Percentiles rank a stretch among this genome's conserved stretches.
Conservation (phyloP, 2,329 filamentous ascomycete species). For the Hysterium pulicare region DNA sequence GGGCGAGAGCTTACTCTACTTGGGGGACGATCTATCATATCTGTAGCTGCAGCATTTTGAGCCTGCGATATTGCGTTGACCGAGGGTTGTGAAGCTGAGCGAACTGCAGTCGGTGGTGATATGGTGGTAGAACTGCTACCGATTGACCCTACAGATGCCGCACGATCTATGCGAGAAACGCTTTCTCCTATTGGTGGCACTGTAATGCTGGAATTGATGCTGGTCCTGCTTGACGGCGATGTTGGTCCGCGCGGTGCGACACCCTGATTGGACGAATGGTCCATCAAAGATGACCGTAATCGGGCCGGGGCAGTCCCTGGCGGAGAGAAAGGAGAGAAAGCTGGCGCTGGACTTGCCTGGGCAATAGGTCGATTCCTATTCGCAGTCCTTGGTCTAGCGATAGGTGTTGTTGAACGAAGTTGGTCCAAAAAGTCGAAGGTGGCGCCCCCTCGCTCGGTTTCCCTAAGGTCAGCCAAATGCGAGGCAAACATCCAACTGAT, state of each 20-base stretch:
- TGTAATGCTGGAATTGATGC: conserved; percentile 20
- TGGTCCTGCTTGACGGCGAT: conserved; percentile 29
- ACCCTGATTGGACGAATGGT: conserved; percentile 21
- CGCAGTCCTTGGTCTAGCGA: conserved; percentile 37
- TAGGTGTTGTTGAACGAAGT: conserved; percentile 36
- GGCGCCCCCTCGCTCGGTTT: conserved; percentile 27
- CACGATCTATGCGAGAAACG: conserved; percentile 19
- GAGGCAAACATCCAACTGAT: conserved; percentile 43
- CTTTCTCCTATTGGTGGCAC: conserved; percentile 12
- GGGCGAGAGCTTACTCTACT: conserved; percentile 35
- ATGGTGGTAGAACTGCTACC: not conserved
- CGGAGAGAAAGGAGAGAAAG: conserved; percentile 33
- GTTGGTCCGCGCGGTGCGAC: conserved; percentile 21
- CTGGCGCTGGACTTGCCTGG: conserved; percentile 29
- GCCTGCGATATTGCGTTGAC: conserved; percentile 26
- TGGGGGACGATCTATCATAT: conserved; percentile 36
- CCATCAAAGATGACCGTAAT: conserved; percentile 33
- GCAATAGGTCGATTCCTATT: conserved; percentile 31
- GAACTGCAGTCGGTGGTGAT: conserved; percentile 25
- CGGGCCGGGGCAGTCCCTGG: conserved; percentile 22
- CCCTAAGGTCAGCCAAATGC: conserved; percentile 36
- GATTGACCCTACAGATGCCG: conserved; percentile 26
- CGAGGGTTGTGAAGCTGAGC: conserved; percentile 23
- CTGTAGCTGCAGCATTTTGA: conserved; percentile 24
- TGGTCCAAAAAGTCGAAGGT: conserved; percentile 33